Percentiles rank a stretch among this genome's conserved stretches.
These are phyloP conservation scores for Psophocarpus tetragonolobus DNA, from an alignment of 306 rosid genomes.

Conservation along the genomic window DNA sequence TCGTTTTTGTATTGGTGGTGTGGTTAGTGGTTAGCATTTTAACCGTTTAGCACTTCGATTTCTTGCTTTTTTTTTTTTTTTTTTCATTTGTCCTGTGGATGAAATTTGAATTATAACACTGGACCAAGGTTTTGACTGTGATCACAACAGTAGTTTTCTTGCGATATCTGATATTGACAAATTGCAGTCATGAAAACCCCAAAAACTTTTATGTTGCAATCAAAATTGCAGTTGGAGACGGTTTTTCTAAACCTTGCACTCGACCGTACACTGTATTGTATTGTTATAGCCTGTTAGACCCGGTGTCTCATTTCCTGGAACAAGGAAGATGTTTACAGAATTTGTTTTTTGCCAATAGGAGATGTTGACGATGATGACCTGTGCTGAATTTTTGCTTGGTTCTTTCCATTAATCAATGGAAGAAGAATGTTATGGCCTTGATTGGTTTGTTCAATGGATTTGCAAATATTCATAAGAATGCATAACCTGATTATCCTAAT, in stretches of 20 bases:
- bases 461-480: constrained; percentile 10
- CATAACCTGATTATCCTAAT: background rate
- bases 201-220: background rate
- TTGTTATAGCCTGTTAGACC: background rate
- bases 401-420: background rate
- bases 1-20: background rate
- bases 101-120: background rate
- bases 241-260: background rate
- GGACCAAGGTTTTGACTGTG: background rate
- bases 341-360: constrained; percentile 5
- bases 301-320: background rate
- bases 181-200: background rate
- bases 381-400: background rate
- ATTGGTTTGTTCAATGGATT: constrained; percentile 13
- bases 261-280: background rate
- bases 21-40: background rate
- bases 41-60: background rate
- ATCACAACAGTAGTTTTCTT: background rate
- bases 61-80: background rate
- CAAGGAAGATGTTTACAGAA: background rate
- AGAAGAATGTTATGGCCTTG: background rate
- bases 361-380: background rate
- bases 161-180: background rate
- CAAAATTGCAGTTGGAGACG: background rate
- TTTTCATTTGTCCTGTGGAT: background rate